phyloP scores from a whole-genome alignment of 306 rosid species.

The Hippophae rhamnoides region DNA sequence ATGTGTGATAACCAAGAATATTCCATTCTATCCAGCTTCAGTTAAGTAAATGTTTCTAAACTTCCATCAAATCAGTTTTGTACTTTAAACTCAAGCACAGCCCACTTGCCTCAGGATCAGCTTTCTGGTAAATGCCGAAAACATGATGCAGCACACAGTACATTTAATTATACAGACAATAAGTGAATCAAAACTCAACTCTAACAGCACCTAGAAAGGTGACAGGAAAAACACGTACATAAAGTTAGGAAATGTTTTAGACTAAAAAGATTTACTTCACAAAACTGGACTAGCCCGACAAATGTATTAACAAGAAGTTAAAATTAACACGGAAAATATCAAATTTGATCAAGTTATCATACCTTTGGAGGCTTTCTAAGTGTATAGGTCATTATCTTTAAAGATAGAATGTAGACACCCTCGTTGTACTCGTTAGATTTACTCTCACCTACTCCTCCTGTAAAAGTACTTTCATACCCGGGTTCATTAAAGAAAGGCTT shows the following conservation, averaged over 20 bases:
- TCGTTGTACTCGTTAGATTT: constrained; percentile 59
- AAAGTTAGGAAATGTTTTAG: background rate
- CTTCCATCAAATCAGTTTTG: no score
- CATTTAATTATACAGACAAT: background rate
- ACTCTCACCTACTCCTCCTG: constrained; percentile 37
- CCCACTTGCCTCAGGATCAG: background rate
- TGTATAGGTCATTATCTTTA: constrained; percentile 70
- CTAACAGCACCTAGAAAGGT: background rate
- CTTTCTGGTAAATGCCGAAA: background rate
- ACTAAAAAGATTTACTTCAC: no score
- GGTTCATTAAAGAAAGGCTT: constrained; percentile 77
- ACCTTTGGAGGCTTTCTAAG: constrained; percentile 69
- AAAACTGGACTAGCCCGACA: no score
- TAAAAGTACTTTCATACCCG: constrained; percentile 26
- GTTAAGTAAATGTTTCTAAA: background rate
- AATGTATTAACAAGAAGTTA: no score
- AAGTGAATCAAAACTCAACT: background rate
- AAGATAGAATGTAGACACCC: constrained; percentile 39
- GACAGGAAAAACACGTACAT: background rate
- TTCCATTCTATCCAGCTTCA: no score
- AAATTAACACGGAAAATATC: no score
- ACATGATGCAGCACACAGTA: background rate
- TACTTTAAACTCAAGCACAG: background rate
- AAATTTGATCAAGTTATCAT: constrained; percentile 6
- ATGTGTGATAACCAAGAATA: background rate